phyloP scores from a whole-genome alignment of 768 basidiomycete species.

The Suillus subaureus region DNA sequence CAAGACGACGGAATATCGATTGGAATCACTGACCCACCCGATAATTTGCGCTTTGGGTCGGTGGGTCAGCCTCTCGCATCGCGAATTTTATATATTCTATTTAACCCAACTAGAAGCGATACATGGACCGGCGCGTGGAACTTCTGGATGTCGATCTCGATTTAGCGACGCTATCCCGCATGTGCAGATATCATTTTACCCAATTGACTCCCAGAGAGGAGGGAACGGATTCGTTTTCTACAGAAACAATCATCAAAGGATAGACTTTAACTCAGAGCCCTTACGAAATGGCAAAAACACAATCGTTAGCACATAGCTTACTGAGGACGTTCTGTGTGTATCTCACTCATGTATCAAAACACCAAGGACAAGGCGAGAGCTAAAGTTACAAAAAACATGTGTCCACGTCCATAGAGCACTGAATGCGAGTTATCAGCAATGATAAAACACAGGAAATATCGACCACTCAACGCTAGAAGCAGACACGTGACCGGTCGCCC shows the following conservation, averaged over 20 bases:
- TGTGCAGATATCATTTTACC: conserved; percentile 25
- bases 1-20: neutral
- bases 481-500: neutral
- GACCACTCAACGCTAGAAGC: neutral
- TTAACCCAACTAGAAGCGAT: neutral
- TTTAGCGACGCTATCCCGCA: conserved; percentile 25
- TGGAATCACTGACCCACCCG: too few species aligned
- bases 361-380: neutral
- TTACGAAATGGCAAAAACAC: too few species aligned
- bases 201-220: conserved; percentile 59
- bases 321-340: too few species aligned
- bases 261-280: neutral
- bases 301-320: neutral
- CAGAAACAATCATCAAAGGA: neutral
- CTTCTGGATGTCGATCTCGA: neutral
- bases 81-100: neutral
- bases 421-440: neutral
- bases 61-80: neutral
- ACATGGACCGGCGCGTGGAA: neutral
- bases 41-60: neutral
- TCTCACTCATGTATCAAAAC: neutral
- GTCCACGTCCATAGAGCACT: neutral
- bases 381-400: neutral
- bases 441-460: neutral
- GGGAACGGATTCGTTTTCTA: conserved; percentile 61